These are phyloP conservation scores for Aaosphaeria arxii DNA, from an alignment of 2,329 filamentous ascomycete genomes.

Conservation along the genomic window DNA sequence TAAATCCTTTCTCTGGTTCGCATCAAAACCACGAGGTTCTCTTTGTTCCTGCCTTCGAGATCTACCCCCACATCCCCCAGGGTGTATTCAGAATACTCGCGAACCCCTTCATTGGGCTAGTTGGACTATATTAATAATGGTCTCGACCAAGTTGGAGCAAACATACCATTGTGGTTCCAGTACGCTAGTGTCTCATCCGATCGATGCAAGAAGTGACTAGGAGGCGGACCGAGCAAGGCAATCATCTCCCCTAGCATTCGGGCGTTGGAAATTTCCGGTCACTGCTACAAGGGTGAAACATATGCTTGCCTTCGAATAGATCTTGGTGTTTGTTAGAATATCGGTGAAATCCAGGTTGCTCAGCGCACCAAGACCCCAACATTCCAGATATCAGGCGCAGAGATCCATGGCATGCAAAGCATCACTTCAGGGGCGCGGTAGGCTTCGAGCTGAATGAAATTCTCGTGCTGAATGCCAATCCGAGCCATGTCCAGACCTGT, in stretches of 20 bases:
- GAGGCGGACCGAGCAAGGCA: not conserved
- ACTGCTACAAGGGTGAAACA: not conserved
- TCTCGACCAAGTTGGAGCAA: too few relatives aligned
- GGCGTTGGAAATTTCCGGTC: too few relatives aligned
- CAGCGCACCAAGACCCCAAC: not conserved
- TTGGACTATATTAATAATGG: too few relatives aligned
- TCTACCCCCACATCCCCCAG: not conserved
- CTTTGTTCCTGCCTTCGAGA: not conserved
- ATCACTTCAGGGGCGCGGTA: not conserved
- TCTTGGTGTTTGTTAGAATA: not conserved
- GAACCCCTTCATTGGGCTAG: too few relatives aligned
- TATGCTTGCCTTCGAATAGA: not conserved
- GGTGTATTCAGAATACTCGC: not conserved
- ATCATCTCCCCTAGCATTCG: not conserved
- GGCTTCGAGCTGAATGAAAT: not conserved
- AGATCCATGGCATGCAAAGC: not conserved
- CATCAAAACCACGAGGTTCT: not conserved
- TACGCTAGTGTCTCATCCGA: too few relatives aligned
- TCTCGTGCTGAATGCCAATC: not conserved
- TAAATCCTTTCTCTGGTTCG: not conserved
- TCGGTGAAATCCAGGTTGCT: not conserved
- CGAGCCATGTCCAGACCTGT: not conserved
- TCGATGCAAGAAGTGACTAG: not conserved
- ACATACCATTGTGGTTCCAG: too few relatives aligned
- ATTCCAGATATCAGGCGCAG: not conserved